Evolutionary conservation across 306 rosid genomes (phyloP), one percentile per base, ranked within the genome.

Genomic region (Lathyrus sativus): DNA sequence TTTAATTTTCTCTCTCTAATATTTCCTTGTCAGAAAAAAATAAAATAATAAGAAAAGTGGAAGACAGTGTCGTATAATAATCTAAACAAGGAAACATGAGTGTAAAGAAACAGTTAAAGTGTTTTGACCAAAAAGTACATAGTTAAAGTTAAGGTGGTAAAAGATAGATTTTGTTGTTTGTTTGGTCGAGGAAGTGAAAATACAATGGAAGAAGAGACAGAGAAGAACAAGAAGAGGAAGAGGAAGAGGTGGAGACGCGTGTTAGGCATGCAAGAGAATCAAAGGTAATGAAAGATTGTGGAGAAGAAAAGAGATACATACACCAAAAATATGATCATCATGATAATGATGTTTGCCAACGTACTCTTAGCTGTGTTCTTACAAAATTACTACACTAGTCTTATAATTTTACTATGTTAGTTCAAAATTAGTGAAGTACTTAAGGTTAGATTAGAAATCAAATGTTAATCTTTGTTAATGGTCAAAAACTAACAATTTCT

Each of bases 331-430:
- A 48, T 7, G 61, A 70, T 24, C 9, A 54, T 54, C 15, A 53
- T 51, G 85, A 84, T 76, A 81, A 77, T 73, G 78, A 82, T 82
- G 75, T 76, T 71, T 79, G 90, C 84, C 90, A 88, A 83, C 84
- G 78, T 56, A 31, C 58, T 68, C 76, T 75, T 83, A 77, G 85
- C 88, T 35, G 39, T 35, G 39, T 7, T 35, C 39, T 35, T 35
- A 35, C 39, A 35, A 8, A 35, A 1, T 35, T 35, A 35, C 39
- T 33, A 35, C 39, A 35, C 39, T 35, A 7, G 9, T 35, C 39
- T 7, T 35, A 0, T 35, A 6, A 6, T 7, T 35, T 35, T 35
- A 35, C 9, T 35, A 35, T 35, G 9, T 35, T 33, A 5, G 39
- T 35, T 35, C 0, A 7, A 35, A 35, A 35, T 35, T 35, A 6